Base-by-base conservation (phyloP, 2,329 filamentous ascomycete genomes). In the Aspergillus tubingensis region DNA sequence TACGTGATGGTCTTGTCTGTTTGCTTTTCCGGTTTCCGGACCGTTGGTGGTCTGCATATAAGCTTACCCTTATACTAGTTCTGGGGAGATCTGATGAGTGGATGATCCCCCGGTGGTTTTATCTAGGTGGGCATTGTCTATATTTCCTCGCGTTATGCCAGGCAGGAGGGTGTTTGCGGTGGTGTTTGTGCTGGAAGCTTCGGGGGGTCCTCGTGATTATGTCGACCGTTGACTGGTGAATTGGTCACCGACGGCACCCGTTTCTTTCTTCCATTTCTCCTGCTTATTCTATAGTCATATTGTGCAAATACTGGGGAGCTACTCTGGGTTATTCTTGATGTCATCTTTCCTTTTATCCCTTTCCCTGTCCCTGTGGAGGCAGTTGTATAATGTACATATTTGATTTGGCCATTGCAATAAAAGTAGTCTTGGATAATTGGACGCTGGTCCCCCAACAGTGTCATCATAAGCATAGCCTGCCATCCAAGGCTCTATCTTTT, bases 351-450 rank as follows among this genome's bases (percentile, higher is more conserved):
- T 49, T 54, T 58, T 50, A 15, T 48, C 25, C 13, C 38, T 41
- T 43, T 19, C 41, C 49, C 55, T 39, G n/a, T 49, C 27, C 11
- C 44, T 13, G 15, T 30, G 43, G 38, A 52, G 57, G 51, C 60
- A 58, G 41, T 57, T 67, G 64, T 68, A 63, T 67, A 65, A 64
- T 68, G 62, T 63, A 69, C 63, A 65, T 68, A 69, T 54, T 57
- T 41, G 47, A 56, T 65, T 30, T 59, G 50, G 21, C 58, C 41
- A 61, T 61, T 41, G 57, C 56, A 64, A 62, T 60, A 67, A 67
- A 64, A 63, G 63, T 62, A 66, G 58, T 51, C 43, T 58, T 60
- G 54, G 41, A 59, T 60, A 59, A 43, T 32, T 47, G 32, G 23
- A 58, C 48, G 21, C 15, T 49, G 13, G 41, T 23, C 23, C 15